These are phyloP conservation scores for Aspergillus phoenicis DNA, from an alignment of 2,329 filamentous ascomycete species.

Conservation along the genomic window DNA sequence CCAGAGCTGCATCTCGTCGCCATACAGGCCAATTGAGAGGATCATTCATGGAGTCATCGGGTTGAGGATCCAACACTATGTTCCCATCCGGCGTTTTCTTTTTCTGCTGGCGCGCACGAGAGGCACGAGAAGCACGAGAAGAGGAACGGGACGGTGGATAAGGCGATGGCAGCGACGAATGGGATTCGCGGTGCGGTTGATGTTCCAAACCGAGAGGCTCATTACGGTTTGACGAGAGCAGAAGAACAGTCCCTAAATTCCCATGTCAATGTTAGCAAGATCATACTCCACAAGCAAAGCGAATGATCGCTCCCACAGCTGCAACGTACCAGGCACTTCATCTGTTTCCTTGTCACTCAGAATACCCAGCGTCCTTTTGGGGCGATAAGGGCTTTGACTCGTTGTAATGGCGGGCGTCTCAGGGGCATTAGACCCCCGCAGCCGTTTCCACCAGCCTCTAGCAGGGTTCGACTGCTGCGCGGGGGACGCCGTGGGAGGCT, in stretches of 20 bases:
- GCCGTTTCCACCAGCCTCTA: slow-evolving; percentile 24
- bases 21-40: slow-evolving; percentile 88
- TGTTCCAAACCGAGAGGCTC: slow-evolving; percentile 63
- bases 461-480: not conserved
- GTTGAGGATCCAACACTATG: slow-evolving; percentile 88
- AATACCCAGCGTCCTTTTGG: slow-evolving; percentile 71
- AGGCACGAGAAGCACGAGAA: slow-evolving; percentile 38
- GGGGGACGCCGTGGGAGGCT: not conserved
- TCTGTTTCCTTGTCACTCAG: slow-evolving; percentile 78
- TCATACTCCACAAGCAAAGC: not conserved
- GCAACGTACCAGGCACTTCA: slow-evolving; percentile 75
- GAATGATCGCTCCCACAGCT: not conserved
- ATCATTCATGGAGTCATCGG: slow-evolving; percentile 86
- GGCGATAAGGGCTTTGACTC: slow-evolving; percentile 32
- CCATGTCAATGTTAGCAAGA: slow-evolving; percentile 9
- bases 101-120: slow-evolving; percentile 45
- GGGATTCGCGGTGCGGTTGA: slow-evolving; percentile 63
- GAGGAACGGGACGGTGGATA: slow-evolving; percentile 45
- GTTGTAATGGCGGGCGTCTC: slow-evolving; percentile 7
- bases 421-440: slow-evolving; percentile 17
- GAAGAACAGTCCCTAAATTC: slow-evolving; percentile 60
- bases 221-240: slow-evolving; percentile 63
- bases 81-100: slow-evolving; percentile 80
- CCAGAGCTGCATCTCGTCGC: slow-evolving; percentile 75
- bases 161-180: slow-evolving; percentile 56